Conservation (phyloP, 352 stramenopile genomes). For the Globisporangium ultimum region DNA sequence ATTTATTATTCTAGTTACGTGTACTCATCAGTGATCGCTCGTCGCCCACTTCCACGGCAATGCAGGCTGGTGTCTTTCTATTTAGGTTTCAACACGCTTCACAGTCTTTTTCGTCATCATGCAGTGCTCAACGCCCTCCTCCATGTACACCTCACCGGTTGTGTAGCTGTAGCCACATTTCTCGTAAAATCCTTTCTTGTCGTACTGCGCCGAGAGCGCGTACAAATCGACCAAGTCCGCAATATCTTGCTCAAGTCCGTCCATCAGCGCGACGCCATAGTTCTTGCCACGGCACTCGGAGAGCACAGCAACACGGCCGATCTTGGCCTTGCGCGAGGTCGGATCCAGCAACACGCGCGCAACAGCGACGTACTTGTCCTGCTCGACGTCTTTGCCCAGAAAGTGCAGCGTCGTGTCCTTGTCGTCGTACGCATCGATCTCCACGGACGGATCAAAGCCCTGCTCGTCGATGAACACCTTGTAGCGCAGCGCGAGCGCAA, state of each 20-base stretch:
- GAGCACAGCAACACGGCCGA: constrained; percentile 57
- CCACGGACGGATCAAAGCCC: constrained; percentile 24
- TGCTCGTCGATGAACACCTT: constrained; percentile 58
- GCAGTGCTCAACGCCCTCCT: constrained; percentile 55
- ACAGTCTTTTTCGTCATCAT: constrained; percentile 35
- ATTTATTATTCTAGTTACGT: no score
- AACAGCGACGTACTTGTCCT: constrained; percentile 50
- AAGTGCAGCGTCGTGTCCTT: constrained; percentile 46
- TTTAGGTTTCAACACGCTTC: no score
- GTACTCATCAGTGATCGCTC: no score
- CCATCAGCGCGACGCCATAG: constrained; percentile 44
- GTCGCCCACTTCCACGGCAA: no score
- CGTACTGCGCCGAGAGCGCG: constrained; percentile 43
- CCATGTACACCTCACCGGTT: constrained; percentile 50
- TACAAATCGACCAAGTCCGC: constrained; percentile 27
- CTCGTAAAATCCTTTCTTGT: constrained; percentile 62
- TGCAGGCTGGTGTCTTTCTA: no score
- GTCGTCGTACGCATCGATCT: constrained; percentile 47
- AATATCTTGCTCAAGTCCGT: constrained; percentile 28
- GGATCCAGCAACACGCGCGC: constrained; percentile 39
- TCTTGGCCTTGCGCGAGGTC: constrained; percentile 31
- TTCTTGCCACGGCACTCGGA: constrained; percentile 49
- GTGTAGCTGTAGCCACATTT: constrained; percentile 59
- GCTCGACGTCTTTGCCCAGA: constrained; percentile 46
- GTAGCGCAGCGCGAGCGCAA: constrained; percentile 39